Conservation (phyloP, 805 yeast species). For the Candida wancherniae region DNA sequence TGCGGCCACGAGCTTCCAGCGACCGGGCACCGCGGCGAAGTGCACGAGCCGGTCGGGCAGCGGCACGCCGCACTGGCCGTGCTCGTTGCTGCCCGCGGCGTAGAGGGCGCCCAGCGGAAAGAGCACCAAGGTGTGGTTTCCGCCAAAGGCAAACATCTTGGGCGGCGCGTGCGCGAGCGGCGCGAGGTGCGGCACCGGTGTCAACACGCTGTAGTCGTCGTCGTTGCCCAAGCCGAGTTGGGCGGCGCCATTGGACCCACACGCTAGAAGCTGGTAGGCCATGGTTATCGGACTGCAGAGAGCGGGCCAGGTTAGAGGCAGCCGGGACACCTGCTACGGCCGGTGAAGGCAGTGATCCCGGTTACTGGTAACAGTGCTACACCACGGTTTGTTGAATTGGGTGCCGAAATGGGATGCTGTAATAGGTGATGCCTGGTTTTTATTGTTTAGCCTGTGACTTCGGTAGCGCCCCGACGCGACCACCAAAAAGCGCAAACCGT, state of each 20-base stretch:
- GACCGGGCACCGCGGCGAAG: constrained; percentile 19
- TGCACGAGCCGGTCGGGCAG: constrained; percentile 2
- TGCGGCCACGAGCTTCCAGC: constrained; percentile 50
- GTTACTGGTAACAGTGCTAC: too few relatives aligned
- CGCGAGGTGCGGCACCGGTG: constrained; percentile 12
- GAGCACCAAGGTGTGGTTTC: constrained; percentile 75
- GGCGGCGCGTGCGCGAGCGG: constrained; percentile 26
- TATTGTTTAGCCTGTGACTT: too few relatives aligned
- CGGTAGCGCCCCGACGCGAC: too few relatives aligned
- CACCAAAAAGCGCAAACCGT: too few relatives aligned
- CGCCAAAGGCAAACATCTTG: constrained; percentile 63
- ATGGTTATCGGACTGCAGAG: constrained; percentile 4
- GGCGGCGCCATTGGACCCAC: constrained; percentile 82
- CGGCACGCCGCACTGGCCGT: constrained; percentile 49
- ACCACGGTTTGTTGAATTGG: too few relatives aligned
- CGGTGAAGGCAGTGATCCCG: too few relatives aligned
- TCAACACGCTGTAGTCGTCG: constrained; percentile 37
- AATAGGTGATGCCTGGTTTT: too few relatives aligned
- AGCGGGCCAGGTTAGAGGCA: not conserved
- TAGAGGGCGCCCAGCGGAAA: constrained; percentile 48
- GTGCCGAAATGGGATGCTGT: too few relatives aligned
- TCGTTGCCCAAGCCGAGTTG: constrained; percentile 64
- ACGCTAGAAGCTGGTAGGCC: constrained; percentile 36
- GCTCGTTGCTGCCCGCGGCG: constrained; percentile 54
- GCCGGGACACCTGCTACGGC: too few relatives aligned